Evolutionary conservation across 768 basidiomycete genomes (phyloP), one percentile per base, ranked within the genome.

Genomic region (Tulasnella calospora): DNA sequence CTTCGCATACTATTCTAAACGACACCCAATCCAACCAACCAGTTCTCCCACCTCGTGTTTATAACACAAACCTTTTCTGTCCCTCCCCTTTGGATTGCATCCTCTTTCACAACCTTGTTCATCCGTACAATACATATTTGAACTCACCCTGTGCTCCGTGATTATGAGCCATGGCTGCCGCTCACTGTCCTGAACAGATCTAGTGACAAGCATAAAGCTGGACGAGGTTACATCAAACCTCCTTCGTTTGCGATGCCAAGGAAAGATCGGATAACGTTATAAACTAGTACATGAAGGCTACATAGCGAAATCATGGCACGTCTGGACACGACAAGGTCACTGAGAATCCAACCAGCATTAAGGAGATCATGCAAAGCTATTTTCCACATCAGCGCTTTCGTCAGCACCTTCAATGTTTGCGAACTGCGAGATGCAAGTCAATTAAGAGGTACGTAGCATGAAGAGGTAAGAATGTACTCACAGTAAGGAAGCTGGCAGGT

Each of bases 341-440:
- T 6, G 10, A n/a, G 21, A 9, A 67, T 33, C 61, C 33, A 7
- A 67, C 15, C 3, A 35, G 27, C 61, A 13, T 67, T 67, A 9
- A 33, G 15, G 19, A 44, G 15, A 78, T 89, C 87, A 98, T 80
- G 92, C 92, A 85, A 98, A 93, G 84, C 91, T 93, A 84, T 98
- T 95, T 86, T 98, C 96, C 12, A 98, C 94, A 84, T 98, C 96
- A 35, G 96, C 96, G 77, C 93, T 94, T 82, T 97, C 95, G 73
- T 98, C 96, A 8, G 93, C 94, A 80, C 90, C 90, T 83, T 97
- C 96, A 81, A 98, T 86, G 82, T 89, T 94, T 38, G 96, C 94
- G 81, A 98, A 98, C 92, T 95, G 82, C 19, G 80, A 80, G 79
- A 15, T 73, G 30, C 12, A 47, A 35, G 33, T 57, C 41, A 76